Percentiles rank a stretch among this genome's conserved stretches.
These are phyloP conservation scores for Boletales sp. DNA, from an alignment of 768 basidiomycete species.

Conservation along the genomic window DNA sequence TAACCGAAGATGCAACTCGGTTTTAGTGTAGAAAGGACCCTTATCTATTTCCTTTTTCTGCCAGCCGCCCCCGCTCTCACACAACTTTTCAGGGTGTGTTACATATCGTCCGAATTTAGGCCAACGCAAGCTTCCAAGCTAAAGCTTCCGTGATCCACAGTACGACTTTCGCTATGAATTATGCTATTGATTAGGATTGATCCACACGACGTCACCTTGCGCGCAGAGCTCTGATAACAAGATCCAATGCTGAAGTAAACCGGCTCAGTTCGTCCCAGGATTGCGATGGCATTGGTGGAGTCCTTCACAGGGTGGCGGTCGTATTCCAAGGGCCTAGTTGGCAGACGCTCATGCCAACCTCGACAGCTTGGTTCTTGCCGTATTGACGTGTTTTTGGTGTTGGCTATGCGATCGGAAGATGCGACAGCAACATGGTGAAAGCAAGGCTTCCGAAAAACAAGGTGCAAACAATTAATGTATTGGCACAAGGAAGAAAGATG, in stretches of 20 bases:
- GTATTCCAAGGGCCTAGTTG: slow-evolving; percentile 2
- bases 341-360: slow-evolving; percentile 11
- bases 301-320: not conserved
- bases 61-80: not conserved
- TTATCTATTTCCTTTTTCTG: not conserved
- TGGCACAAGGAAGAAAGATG: not conserved
- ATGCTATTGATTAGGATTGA: slow-evolving; percentile 4
- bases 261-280: slow-evolving; percentile 5
- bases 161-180: not conserved
- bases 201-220: not conserved
- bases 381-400: not conserved
- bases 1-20: not conserved
- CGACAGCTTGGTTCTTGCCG: slow-evolving; percentile 1
- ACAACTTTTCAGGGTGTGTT: not conserved
- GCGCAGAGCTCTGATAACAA: not conserved
- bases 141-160: too few species aligned
- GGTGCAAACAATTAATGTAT: not conserved
- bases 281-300: not conserved
- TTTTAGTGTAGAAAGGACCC: not conserved
- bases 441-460: not conserved
- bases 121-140: not conserved
- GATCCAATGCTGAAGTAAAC: slow-evolving; percentile 2
- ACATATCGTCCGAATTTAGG: not conserved
- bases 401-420: not conserved
- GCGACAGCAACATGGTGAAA: not conserved